Evolutionary conservation across 75 land plant species (phyloP), one percentile per base, ranked within the genome.

Genomic region (Adiantum capillusveneris): DNA sequence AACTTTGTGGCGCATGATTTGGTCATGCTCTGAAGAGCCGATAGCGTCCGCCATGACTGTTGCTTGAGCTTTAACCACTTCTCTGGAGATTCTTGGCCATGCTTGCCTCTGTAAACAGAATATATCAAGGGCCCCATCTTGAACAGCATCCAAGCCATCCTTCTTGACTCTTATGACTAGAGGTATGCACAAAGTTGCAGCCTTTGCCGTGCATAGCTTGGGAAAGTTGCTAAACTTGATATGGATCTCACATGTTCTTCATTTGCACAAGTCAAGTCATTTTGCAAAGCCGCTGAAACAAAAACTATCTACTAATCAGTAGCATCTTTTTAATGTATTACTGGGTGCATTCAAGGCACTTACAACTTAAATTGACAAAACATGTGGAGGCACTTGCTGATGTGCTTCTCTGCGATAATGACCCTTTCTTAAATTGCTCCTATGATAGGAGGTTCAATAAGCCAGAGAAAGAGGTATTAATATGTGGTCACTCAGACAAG

Each of bases 31-130:
- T 68, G 70, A 7, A 68, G 31, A n/a, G 56, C 69, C n/a, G 70
- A 68, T 68, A n/a, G 70, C 70, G 20, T 46, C 56, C 36, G 70
- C 67, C 69, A 66, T 53, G 28, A 69, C 70, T 30, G 18, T 48
- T 19, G 56, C 68, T 28, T 68, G 70, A 28, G 57, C 70, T 68
- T 50, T 30, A 25, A 37, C 37, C 20, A 62, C 70, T 29, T 68
- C 70, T 24, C 16, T 45, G 21, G 70, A 27, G 45, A 56, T 48
- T 21, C 70, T 19, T 18, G 56, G 25, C 70, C 70, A 68, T 31
- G 57, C 44, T 46, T 63, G 56, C 25, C 52, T 63, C 16, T 64
- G 18, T 37, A 48, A 27, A 36, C 29, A 68, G 28, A 68, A 31
- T 6, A 62, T 52, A 9, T 68, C 70, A 9, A 68, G 52, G 31